These are phyloP conservation scores for Penicillium sp. DNA, from an alignment of 2,329 filamentous ascomycete species.

Conservation along the genomic window DNA sequence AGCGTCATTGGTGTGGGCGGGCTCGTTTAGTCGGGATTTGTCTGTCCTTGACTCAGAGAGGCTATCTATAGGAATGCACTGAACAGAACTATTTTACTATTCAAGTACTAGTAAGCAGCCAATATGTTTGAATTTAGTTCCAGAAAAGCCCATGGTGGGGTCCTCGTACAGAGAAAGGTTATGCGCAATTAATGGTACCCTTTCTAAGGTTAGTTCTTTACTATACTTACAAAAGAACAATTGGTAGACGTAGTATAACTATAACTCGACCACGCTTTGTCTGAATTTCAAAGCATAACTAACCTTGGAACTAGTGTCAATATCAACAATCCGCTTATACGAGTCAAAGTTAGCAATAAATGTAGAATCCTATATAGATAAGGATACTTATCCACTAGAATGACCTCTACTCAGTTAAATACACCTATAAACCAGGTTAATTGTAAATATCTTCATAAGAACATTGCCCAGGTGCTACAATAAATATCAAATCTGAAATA, in stretches of 20 bases:
- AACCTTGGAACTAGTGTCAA: background rate
- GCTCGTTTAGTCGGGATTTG: background rate
- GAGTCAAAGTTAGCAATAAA: background rate
- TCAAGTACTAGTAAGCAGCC: background rate
- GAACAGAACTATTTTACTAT: background rate
- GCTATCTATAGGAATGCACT: background rate
- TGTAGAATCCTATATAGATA: too few species aligned
- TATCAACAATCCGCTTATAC: background rate
- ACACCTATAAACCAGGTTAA: too few species aligned
- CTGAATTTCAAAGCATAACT: background rate
- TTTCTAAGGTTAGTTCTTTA: background rate
- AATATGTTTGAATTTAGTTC: background rate
- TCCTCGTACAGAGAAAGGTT: background rate
- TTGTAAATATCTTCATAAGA: too few species aligned
- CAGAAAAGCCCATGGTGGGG: background rate
- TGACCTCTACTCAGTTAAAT: too few species aligned
- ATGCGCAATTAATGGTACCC: background rate
- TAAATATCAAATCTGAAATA: too few species aligned
- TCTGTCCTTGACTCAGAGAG: background rate
- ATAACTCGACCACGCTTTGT: background rate
- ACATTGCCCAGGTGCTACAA: too few species aligned
- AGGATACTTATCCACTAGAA: too few species aligned
- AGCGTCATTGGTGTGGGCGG: constrained; percentile 10
- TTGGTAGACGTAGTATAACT: background rate
- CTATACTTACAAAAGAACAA: background rate